Conservation (phyloP, 179 eudicot species). For the Actinidia polygama region DNA sequence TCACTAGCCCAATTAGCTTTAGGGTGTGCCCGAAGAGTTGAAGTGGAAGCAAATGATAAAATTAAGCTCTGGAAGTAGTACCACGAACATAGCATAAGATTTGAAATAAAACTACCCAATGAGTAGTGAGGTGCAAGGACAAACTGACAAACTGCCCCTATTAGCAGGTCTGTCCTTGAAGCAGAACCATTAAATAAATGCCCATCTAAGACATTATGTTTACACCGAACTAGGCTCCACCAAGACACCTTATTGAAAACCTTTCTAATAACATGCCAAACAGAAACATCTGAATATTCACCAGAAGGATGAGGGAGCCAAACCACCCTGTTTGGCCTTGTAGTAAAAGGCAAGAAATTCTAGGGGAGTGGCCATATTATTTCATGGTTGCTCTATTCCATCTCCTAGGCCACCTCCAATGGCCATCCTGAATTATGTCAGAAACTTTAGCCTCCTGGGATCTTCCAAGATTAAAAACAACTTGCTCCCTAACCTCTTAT, state of each 20-base stretch:
- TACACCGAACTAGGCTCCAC: not conserved
- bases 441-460: not conserved
- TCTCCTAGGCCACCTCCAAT: not conserved
- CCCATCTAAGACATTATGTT: not conserved
- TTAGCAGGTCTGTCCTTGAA: too few species aligned
- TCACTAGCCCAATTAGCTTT: not conserved
- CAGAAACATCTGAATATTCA: not conserved
- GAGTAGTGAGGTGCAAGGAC: not conserved
- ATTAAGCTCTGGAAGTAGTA: not conserved
- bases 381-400: not conserved
- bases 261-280: not conserved
- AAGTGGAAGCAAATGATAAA: not conserved
- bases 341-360: too few species aligned
- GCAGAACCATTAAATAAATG: not conserved
- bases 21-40: not conserved
- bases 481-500: not conserved
- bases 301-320: not conserved
- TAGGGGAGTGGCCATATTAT: not conserved
- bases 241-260: not conserved
- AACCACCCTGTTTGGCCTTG: not conserved
- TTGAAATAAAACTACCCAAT: not conserved
- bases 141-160: not conserved
- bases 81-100: not conserved
- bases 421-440: not conserved
- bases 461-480: not conserved